A percentile compares a stretch with the other conserved stretches of the same genome.
Evolutionary conservation across 164 flowering plant genomes (phyloP).

Genomic region (Vitis rotundifolia): DNA sequence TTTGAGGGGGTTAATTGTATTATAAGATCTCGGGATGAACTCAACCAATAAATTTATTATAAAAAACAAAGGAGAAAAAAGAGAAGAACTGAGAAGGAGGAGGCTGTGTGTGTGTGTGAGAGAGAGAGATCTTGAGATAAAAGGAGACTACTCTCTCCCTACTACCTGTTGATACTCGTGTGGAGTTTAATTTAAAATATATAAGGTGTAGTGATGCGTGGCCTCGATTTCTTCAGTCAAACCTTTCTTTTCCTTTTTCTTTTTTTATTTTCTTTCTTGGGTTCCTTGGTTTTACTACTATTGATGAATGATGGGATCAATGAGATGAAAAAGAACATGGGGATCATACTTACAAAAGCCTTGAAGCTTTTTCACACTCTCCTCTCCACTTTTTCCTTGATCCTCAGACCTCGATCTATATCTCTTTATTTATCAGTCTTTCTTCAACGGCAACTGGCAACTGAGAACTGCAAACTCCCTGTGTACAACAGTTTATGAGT

Average conservation of each 20-base stretch:
- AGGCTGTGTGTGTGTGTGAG: conserved; percentile 8
- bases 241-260: conserved; percentile 8
- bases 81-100: conserved; percentile 4
- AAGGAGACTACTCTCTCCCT: conserved; percentile 5
- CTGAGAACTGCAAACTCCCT: not conserved
- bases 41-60: not conserved
- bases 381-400: not conserved
- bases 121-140: conserved; percentile 18
- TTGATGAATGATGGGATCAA: not conserved
- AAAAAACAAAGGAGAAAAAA: conserved; percentile 4
- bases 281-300: not conserved
- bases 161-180: conserved; percentile 19
- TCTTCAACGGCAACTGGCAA: not conserved
- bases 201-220: not conserved
- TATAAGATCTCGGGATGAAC: conserved; percentile 23
- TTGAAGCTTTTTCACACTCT: not conserved
- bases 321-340: not conserved
- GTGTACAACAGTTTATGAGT: not conserved
- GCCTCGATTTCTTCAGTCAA: conserved; percentile 40
- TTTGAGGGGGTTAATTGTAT: not conserved
- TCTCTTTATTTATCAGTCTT: not conserved
- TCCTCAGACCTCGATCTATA: not conserved
- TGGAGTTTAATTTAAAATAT: conserved; percentile 10
- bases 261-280: not conserved
- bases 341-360: not conserved